Evolutionary conservation across 2,329 filamentous ascomycete species (phyloP).

Genomic region (Epichloe scottii): DNA sequence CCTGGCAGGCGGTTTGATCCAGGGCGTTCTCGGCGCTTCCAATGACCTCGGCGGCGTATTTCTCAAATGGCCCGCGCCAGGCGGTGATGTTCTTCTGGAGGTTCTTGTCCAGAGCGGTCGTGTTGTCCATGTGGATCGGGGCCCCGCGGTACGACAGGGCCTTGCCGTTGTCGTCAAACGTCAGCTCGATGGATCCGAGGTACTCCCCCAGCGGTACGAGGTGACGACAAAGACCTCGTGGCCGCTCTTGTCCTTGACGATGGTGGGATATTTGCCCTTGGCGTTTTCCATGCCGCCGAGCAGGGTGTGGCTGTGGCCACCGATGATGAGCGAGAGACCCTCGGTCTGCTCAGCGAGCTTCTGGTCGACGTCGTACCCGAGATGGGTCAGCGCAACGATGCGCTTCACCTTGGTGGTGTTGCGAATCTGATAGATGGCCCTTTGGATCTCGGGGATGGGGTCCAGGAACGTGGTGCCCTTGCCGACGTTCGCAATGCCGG

Average conservation of each 20-base stretch:
- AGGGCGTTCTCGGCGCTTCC: slow-evolving; percentile 35
- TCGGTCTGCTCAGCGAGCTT: slow-evolving; percentile 45
- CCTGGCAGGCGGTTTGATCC: slow-evolving; percentile 46
- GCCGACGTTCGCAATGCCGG: slow-evolving; percentile 45
- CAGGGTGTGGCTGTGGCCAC: slow-evolving; percentile 47
- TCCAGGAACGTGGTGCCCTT: slow-evolving; percentile 45
- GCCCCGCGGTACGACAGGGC: slow-evolving; percentile 50
- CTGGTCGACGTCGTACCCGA: slow-evolving; percentile 53
- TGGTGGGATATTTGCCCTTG: slow-evolving; percentile 50
- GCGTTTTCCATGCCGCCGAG: slow-evolving; percentile 47
- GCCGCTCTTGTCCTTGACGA: slow-evolving; percentile 45
- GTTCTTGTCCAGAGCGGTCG: slow-evolving; percentile 40
- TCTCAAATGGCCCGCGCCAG: slow-evolving; percentile 50
- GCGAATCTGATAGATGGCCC: slow-evolving; percentile 48
- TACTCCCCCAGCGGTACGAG: slow-evolving; percentile 59
- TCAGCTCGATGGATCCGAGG: slow-evolving; percentile 53
- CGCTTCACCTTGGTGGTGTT: slow-evolving; percentile 49
- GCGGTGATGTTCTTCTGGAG: slow-evolving; percentile 45
- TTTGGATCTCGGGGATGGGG: slow-evolving; percentile 44
- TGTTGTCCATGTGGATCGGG: slow-evolving; percentile 51
- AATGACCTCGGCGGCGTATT: slow-evolving; percentile 35
- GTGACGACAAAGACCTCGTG: slow-evolving; percentile 59
- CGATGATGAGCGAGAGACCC: slow-evolving; percentile 56
- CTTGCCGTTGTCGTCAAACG: slow-evolving; percentile 47
- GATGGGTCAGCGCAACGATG: slow-evolving; percentile 54